phyloP scores from a whole-genome alignment of 495 filamentous ascomycete genomes.

The Xylaria nigripes region DNA sequence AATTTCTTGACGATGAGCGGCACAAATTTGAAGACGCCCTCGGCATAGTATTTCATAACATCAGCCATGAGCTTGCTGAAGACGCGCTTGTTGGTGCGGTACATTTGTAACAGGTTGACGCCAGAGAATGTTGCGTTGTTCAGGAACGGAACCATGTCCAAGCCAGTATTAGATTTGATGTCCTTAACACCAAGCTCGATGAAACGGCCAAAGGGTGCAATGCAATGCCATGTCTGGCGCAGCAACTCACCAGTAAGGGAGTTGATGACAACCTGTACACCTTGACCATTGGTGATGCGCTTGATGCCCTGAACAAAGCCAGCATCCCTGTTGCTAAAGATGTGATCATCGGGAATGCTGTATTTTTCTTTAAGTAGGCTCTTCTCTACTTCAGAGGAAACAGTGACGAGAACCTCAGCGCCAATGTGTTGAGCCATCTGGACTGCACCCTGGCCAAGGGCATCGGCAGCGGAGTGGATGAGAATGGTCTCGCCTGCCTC shows the following conservation, averaged over 20 bases:
- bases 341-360: conserved; percentile 40
- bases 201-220: conserved; percentile 48
- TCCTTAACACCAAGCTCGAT: conserved; percentile 52
- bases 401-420: conserved; percentile 46
- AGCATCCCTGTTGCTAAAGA: conserved; percentile 36
- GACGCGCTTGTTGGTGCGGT: conserved; percentile 18
- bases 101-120: conserved; percentile 33
- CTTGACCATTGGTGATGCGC: conserved; percentile 35
- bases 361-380: conserved; percentile 31
- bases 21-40: conserved; percentile 21
- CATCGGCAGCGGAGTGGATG: conserved; percentile 46
- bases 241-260: conserved; percentile 34
- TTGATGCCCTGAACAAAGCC: conserved; percentile 36
- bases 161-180: conserved; percentile 27
- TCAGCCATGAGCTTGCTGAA: conserved; percentile 18
- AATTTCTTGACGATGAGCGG: conserved; percentile 34
- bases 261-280: conserved; percentile 53
- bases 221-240: conserved; percentile 31
- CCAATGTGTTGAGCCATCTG: conserved; percentile 40
- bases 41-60: conserved; percentile 16
- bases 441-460: conserved; percentile 47
- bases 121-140: conserved; percentile 33
- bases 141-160: conserved; percentile 28
- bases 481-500: conserved; percentile 42
- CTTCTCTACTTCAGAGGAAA: conserved; percentile 36